Conservation (phyloP, 306 rosid species). For the Cajanus cajan region DNA sequence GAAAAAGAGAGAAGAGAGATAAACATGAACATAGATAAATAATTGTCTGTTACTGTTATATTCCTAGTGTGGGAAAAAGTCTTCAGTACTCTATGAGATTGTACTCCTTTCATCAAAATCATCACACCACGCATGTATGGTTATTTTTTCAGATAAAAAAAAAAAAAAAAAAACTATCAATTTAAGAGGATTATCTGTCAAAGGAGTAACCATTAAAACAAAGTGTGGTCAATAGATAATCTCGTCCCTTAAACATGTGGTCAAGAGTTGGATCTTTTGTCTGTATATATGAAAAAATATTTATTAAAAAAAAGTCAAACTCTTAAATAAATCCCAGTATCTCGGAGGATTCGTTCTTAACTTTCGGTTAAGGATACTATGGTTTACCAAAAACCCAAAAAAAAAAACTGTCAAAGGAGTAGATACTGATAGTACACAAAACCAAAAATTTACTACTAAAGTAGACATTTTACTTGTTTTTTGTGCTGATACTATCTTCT, state of each 20-base stretch:
- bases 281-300: too few relatives aligned
- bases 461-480: conserved; percentile 1
- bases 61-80: not conserved
- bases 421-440: not conserved
- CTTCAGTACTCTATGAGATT: not conserved
- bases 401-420: not conserved
- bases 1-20: not conserved
- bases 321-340: too few relatives aligned
- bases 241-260: too few relatives aligned
- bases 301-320: too few relatives aligned
- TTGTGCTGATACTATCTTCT: conserved; percentile 7
- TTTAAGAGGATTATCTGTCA: not conserved
- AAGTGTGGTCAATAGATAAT: too few relatives aligned
- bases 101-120: not conserved
- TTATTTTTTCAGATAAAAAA: not conserved
- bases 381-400: too few relatives aligned
- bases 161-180: not conserved
- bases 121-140: not conserved
- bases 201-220: too few relatives aligned
- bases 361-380: too few relatives aligned
- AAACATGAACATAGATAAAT: not conserved
- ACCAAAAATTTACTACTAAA: not conserved
- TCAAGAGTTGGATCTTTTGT: too few relatives aligned
- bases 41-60: not conserved
- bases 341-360: too few relatives aligned